These are phyloP conservation scores for Begonia fuchsioides DNA, from an alignment of 306 rosid genomes.

Conservation along the genomic window DNA sequence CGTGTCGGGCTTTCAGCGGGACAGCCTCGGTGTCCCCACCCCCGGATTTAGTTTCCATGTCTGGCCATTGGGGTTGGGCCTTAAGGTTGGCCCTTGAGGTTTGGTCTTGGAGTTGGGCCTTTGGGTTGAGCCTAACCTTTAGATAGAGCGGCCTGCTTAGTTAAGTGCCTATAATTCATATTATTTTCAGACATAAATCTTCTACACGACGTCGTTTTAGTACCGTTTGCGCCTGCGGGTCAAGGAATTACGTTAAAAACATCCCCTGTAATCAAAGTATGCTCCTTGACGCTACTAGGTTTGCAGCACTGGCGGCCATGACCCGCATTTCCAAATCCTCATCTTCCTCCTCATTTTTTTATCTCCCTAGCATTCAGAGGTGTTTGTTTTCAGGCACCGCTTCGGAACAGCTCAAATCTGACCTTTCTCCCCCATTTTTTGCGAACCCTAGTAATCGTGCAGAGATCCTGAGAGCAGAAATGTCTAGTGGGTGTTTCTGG, in stretches of 20 bases:
- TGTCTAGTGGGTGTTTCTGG: slow-evolving; percentile 82
- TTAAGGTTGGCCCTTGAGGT: too few relatives aligned
- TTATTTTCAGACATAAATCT: too few relatives aligned
- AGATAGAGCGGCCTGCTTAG: too few relatives aligned
- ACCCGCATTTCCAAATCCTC: slow-evolving; percentile 44
- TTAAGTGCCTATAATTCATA: too few relatives aligned
- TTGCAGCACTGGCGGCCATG: slow-evolving; percentile 52
- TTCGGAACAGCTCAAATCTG: slow-evolving; percentile 16
- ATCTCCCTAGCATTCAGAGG: slow-evolving; percentile 16
- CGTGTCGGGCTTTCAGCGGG: too few relatives aligned
- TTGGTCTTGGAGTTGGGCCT: too few relatives aligned
- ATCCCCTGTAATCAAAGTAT: background rate
- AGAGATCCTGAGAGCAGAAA: slow-evolving; percentile 33
- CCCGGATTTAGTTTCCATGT: too few relatives aligned
- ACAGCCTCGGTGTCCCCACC: too few relatives aligned
- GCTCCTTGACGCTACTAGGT: background rate
- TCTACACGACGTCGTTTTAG: too few relatives aligned
- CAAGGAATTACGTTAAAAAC: background rate
- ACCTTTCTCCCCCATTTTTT: slow-evolving; percentile 19
- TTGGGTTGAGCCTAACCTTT: too few relatives aligned
- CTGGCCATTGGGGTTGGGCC: too few relatives aligned
- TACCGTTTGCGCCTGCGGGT: too few relatives aligned
- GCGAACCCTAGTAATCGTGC: slow-evolving; percentile 12
- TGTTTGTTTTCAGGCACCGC: slow-evolving; percentile 22
- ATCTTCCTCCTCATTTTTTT: slow-evolving; percentile 7